Percentiles rank a stretch among this genome's conserved stretches.
phyloP scores from a whole-genome alignment of 306 rosid genomes.

The Dicorynia guianensis region DNA sequence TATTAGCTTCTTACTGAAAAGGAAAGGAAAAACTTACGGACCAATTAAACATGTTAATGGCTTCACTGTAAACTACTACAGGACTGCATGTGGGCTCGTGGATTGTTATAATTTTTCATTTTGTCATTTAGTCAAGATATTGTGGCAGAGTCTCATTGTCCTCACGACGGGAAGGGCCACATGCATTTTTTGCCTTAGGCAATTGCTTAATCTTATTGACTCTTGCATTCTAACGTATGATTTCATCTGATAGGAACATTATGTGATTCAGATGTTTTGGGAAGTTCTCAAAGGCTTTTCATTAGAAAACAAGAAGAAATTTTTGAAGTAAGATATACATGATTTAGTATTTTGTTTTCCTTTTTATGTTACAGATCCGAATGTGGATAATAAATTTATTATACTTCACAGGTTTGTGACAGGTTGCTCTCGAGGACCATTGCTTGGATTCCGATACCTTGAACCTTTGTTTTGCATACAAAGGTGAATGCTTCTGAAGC shows the following conservation, averaged over 20 bases:
- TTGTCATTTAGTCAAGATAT: constrained; percentile 30
- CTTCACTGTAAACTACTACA: constrained; percentile 5
- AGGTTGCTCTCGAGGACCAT: constrained; percentile 97
- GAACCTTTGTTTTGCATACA: constrained; percentile 96
- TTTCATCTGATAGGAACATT: constrained; percentile 74
- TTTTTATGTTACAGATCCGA: constrained; percentile 8
- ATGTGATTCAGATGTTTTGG: constrained; percentile 92
- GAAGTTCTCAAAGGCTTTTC: constrained; percentile 92
- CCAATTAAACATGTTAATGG: not conserved
- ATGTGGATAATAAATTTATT: constrained; percentile 32
- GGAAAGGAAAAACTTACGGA: not conserved
- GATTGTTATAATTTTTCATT: constrained; percentile 16
- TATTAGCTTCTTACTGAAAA: not conserved
- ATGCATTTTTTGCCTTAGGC: constrained; percentile 4
- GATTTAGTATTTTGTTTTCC: constrained; percentile 15
- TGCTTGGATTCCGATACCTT: constrained; percentile 89
- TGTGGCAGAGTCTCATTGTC: constrained; percentile 3
- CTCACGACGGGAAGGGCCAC: constrained; percentile 20
- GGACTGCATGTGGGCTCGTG: not conserved
- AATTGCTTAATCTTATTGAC: constrained; percentile 1
- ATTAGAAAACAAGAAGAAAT: constrained; percentile 84
- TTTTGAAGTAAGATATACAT: constrained; percentile 78
- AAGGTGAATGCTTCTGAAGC: constrained; percentile 58
- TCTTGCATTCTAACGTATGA: constrained; percentile 32
- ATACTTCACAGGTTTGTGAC: constrained; percentile 81